Evolutionary conservation across 306 rosid species (phyloP), one percentile per base, ranked within the genome.

Genomic region (Fragaria ananassa): DNA sequence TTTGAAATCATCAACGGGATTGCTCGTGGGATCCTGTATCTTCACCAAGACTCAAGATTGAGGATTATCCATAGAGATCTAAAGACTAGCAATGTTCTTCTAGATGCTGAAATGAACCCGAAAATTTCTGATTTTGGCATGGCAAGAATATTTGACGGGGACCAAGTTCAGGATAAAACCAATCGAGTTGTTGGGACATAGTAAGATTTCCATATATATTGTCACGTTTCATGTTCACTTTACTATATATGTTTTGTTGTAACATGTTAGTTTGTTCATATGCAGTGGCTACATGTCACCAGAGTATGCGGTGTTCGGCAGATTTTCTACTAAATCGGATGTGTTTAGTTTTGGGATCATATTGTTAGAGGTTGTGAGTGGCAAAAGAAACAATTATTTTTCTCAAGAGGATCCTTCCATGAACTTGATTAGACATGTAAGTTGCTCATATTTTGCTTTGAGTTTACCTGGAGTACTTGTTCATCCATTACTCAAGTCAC

Each of bases 51-150:
- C 70, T 91, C 90, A 19, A 81, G 91, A 60, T 47, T 90, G 29
- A 82, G 85, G 79, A 85, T 90, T 42, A 86, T 88, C 17, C 91
- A 86, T 15, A 83, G 93, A 81, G 91, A 90, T 58, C 35, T 90
- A 3, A 90, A 90, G 67, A 84, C 88, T 0, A 87, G 86, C 62
- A 88, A 90, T 76, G 75, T 87, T 31, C 76, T 90, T 37, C 14
- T 90, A 12, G 93, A 88, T 67, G 71, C 76, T 44, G 65, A 70
- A 56, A 64, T 88, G 82, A 82, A 88, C 44, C 90, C 90, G 3
- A 91, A 91, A 77, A 85, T 91, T 44, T 81, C 93, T 29, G 31
- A 91, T 73, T 91, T 88, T 72, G 96, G 96, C 23, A 81, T 80
- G 91, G 96, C 93, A 53, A 88, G 87, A 80, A 85, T 85, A 72